Evolutionary conservation across 1,284 basidiomycete species (phyloP).

Genomic region (Salmacisia buchloeana): DNA sequence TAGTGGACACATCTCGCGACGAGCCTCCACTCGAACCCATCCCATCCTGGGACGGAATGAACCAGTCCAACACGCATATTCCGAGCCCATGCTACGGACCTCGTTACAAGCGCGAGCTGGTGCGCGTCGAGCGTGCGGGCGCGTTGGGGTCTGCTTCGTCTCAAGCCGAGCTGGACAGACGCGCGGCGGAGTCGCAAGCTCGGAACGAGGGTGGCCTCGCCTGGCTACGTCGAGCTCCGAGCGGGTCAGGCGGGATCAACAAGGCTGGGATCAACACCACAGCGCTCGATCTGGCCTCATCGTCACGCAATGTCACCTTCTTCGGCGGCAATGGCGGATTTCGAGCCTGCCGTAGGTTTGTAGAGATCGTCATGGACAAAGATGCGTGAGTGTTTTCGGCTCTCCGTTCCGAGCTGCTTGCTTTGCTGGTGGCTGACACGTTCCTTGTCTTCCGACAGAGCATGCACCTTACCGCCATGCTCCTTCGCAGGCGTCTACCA

Average conservation of each 20-base stretch:
- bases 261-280: no score
- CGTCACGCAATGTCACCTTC: slow-evolving; percentile 30
- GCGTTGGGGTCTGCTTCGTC: slow-evolving; percentile 53
- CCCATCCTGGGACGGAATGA: slow-evolving; percentile 44
- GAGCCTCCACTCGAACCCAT: slow-evolving; percentile 1
- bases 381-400: slow-evolving; percentile 66
- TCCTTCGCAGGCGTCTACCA: slow-evolving; percentile 97
- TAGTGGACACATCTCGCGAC: neutral
- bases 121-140: slow-evolving; percentile 66
- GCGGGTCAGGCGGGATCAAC: neutral
- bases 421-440: slow-evolving; percentile 11
- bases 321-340: slow-evolving; percentile 63
- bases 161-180: slow-evolving; percentile 52
- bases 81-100: slow-evolving; percentile 66
- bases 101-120: slow-evolving; percentile 63
- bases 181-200: no score
- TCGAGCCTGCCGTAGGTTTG: slow-evolving; percentile 74
- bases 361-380: slow-evolving; percentile 92
- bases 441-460: slow-evolving; percentile 54
- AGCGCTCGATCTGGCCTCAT: neutral
- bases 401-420: neutral
- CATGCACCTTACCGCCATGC: slow-evolving; percentile 75
- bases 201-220: no score
- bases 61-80: slow-evolving; percentile 49
- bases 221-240: no score